Conservation (phyloP, 2,329 filamentous ascomycete species). For the Raffaelea arxii region DNA sequence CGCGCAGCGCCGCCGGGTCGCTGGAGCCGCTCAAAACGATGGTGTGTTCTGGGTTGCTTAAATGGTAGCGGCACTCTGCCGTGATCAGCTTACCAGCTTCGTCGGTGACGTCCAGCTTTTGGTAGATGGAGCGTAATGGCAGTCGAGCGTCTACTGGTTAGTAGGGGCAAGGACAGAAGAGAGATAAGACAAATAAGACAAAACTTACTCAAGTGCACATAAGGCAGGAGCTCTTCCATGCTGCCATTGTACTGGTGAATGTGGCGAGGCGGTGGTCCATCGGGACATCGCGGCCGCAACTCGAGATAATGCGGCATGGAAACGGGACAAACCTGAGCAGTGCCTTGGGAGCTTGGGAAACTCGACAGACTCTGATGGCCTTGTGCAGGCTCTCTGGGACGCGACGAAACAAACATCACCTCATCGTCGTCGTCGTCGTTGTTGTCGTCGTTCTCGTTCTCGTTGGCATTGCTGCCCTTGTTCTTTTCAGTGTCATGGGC, state of each 20-base stretch:
- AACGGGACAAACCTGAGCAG: not conserved
- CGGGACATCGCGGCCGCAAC: slow-evolving; percentile 12
- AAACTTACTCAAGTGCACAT: slow-evolving; percentile 10
- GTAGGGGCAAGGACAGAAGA: not conserved
- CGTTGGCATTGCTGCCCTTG: not conserved
- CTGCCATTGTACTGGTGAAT: slow-evolving; percentile 7
- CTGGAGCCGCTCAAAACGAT: slow-evolving; percentile 5
- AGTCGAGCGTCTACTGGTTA: slow-evolving; percentile 5
- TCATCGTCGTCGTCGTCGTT: not conserved
- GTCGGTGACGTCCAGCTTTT: slow-evolving; percentile 5
- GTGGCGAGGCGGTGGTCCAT: slow-evolving; percentile 7
- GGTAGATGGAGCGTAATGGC: slow-evolving; percentile 4
- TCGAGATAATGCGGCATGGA: slow-evolving; percentile 9
- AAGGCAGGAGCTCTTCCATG: slow-evolving; percentile 10
- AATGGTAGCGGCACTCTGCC: slow-evolving; percentile 4
- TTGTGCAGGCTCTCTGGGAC: not conserved
- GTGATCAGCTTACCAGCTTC: slow-evolving; percentile 1
- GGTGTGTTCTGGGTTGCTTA: slow-evolving; percentile 3
- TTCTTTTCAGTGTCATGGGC: not conserved
- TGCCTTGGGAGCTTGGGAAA: not conserved
- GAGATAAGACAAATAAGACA: not conserved
- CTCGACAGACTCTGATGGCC: not conserved
- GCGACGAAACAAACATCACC: not conserved
- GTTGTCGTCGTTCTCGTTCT: not conserved
- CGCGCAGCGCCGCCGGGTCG: slow-evolving; percentile 7